phyloP scores from a whole-genome alignment of 1,139 yeast species.

The Saccharomycopsis hybrid region DNA sequence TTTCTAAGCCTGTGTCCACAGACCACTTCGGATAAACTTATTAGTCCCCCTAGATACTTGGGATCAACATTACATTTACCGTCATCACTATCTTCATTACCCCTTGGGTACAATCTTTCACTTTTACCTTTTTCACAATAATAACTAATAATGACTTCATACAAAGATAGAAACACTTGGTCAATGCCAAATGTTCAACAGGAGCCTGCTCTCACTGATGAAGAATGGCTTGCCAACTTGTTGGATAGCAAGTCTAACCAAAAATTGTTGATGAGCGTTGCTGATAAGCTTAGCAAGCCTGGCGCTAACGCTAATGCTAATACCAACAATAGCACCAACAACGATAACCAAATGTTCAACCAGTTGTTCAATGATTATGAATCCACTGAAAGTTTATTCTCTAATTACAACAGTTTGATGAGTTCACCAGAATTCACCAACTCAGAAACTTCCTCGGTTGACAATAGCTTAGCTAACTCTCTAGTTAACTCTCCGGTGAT shows the following conservation, averaged over 20 bases:
- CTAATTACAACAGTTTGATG: slow-evolving; percentile 1
- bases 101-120: no score
- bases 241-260: slow-evolving; percentile 1
- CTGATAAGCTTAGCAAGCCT: no score
- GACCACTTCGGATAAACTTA: no score
- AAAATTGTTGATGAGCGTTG: no score
- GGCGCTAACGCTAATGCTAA: slow-evolving; percentile 1
- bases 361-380: slow-evolving; percentile 10
- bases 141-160: neutral
- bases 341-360: neutral
- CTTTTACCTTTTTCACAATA: neutral
- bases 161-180: neutral
- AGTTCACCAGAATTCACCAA: slow-evolving; percentile 4
- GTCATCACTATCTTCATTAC: no score
- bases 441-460: slow-evolving; percentile 7
- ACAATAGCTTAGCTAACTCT: slow-evolving; percentile 13
- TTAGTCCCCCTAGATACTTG: no score
- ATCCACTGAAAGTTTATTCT: slow-evolving; percentile 2
- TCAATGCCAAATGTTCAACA: neutral
- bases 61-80: no score
- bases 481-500: slow-evolving; percentile 27
- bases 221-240: slow-evolving; percentile 12
- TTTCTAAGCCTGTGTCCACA: no score
- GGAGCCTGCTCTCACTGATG: slow-evolving; percentile 2
- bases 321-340: neutral